Conservation (phyloP, 1,284 basidiomycete species). For the Ceratobasidium sp. region DNA sequence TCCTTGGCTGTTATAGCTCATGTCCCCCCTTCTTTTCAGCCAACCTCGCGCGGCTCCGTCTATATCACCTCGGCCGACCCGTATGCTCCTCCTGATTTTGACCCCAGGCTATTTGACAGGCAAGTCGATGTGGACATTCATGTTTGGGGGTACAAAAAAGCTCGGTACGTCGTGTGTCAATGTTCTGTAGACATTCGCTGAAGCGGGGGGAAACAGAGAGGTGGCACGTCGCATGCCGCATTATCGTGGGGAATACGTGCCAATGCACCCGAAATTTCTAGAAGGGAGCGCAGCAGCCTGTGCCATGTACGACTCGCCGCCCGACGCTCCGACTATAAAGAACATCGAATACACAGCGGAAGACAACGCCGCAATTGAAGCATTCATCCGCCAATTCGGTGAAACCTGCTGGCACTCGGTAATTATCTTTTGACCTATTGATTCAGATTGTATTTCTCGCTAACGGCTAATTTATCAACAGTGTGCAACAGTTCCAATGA, state of each 20-base stretch:
- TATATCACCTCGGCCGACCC: constrained; percentile 39
- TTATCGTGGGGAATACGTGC: constrained; percentile 57
- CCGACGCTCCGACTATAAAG: constrained; percentile 51
- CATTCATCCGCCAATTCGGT: constrained; percentile 32
- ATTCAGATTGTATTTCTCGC: not conserved
- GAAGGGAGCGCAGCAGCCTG: constrained; percentile 49
- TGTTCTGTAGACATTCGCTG: not conserved
- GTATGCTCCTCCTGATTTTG: constrained; percentile 33
- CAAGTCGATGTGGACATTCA: constrained; percentile 36
- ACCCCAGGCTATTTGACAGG: constrained; percentile 30
- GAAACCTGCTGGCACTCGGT: constrained; percentile 44
- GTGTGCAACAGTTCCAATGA: constrained; percentile 74
- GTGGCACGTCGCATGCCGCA: constrained; percentile 56
- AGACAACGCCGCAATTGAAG: constrained; percentile 52
- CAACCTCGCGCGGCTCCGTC: constrained; percentile 33
- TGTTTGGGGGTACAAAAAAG: constrained; percentile 40
- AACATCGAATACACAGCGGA: constrained; percentile 53
- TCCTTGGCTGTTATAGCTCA: too few relatives aligned
- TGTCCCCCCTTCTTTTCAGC: not conserved
- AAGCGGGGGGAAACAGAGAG: constrained; percentile 51
- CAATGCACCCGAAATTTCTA: constrained; percentile 55
- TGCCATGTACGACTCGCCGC: constrained; percentile 19
- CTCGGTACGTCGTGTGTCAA: constrained; percentile 3
- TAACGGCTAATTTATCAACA: not conserved
- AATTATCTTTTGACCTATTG: not conserved